phyloP scores from a whole-genome alignment of 2,329 filamentous ascomycete species.

The Apiospora aurea region DNA sequence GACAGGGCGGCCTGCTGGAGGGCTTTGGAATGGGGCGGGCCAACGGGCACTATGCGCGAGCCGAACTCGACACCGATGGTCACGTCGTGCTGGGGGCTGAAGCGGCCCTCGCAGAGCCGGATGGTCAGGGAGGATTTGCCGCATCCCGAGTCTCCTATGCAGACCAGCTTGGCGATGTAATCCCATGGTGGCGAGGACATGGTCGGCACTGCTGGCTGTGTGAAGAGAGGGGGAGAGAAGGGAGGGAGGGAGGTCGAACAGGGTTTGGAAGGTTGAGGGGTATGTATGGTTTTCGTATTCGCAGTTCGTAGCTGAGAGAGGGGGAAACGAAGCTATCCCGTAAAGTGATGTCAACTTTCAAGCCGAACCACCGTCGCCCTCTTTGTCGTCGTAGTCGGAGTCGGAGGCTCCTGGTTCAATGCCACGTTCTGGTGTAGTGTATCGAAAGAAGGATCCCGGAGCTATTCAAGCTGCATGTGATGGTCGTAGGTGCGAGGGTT shows the following conservation, averaged over 20 bases:
- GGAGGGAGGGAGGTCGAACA: neutral
- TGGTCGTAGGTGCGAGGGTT: neutral
- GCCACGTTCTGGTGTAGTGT: neutral
- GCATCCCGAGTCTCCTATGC: constrained; percentile 94
- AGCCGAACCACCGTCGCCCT: neutral
- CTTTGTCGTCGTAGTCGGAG: neutral
- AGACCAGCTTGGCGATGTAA: constrained; percentile 98
- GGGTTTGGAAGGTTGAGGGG: neutral
- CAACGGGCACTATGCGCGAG: constrained; percentile 89
- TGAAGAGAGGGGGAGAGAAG: neutral
- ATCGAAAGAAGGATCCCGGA: neutral
- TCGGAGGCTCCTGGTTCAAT: neutral
- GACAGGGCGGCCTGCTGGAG: constrained; percentile 49
- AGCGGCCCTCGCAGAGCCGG: constrained; percentile 94
- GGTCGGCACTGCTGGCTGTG: constrained; percentile 30
- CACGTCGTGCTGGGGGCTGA: constrained; percentile 93
- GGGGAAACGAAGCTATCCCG: neutral
- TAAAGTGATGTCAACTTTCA: neutral
- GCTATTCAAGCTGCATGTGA: constrained; percentile 16
- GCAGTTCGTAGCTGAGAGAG: neutral
- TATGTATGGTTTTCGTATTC: neutral
- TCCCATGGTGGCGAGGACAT: constrained; percentile 85
- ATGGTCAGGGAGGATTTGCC: constrained; percentile 95
- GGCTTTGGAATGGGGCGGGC: constrained; percentile 72
- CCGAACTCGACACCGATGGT: constrained; percentile 98